A percentile compares a stretch with the other conserved stretches of the same genome.
Evolutionary conservation across 176 grass and related monocot genomes (phyloP).

Genomic region (sorghum (Sorghum bicolor)): Sorghum_bicolor_NCBIv3 NC_012871.2:13733001-13733500

Average conservation of each 20-base stretch:
- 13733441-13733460: background rate
- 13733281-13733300: conserved; percentile 97
- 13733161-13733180: background rate
- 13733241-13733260: background rate
- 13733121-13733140: background rate
- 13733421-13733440: background rate
- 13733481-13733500: background rate
- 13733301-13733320: conserved; percentile 92
- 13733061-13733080: conserved; percentile 9
- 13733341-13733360: conserved; percentile 99
- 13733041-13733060: background rate
- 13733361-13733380: conserved; percentile 47
- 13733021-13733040: background rate
- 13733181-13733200: conserved; percentile 12
- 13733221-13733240: background rate
- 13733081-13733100: background rate
- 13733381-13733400: conserved; percentile 9
- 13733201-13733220: background rate
- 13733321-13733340: conserved; percentile 97
- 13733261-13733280: conserved; percentile 97
- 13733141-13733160: conserved; percentile 5
- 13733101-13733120: background rate
- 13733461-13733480: background rate
- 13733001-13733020: background rate
- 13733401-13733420: background rate